Evolutionary conservation across 257 asterid genomes (phyloP).

Genomic region (Thymus quinquecostatus): DNA sequence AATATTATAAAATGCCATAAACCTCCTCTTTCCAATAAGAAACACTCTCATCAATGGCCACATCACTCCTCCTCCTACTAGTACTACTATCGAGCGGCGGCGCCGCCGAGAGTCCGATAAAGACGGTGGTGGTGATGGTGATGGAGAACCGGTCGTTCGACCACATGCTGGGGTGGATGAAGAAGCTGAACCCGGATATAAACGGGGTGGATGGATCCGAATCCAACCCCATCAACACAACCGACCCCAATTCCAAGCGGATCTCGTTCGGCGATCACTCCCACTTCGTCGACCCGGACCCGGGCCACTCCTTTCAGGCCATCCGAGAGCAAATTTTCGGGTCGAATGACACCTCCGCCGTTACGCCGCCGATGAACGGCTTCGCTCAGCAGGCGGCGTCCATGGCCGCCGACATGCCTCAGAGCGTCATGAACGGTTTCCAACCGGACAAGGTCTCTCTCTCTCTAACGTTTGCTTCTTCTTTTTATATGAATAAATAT

Average conservation of each 20-base stretch:
- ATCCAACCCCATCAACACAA: constrained; percentile 51
- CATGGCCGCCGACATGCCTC: constrained; percentile 65
- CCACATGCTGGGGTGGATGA: constrained; percentile 98
- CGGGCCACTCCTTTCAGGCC: constrained; percentile 92
- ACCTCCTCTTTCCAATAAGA: too few relatives aligned
- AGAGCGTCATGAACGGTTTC: constrained; percentile 85
- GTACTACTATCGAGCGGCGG: not conserved
- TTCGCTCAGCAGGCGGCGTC: constrained; percentile 88
- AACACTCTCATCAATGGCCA: not conserved
- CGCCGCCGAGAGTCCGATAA: constrained; percentile 53
- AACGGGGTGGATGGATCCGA: constrained; percentile 82
- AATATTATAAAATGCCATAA: too few relatives aligned
- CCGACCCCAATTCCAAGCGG: constrained; percentile 56
- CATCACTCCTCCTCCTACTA: constrained; percentile 35
- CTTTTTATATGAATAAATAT: too few relatives aligned
- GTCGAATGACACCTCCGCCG: constrained; percentile 47
- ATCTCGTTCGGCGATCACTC: constrained; percentile 52
- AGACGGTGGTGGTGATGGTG: constrained; percentile 83
- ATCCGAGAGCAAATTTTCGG: constrained; percentile 89
- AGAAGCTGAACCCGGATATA: constrained; percentile 74
- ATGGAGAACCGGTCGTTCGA: constrained; percentile 99
- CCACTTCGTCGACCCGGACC: constrained; percentile 89
- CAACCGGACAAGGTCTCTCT: constrained; percentile 64
- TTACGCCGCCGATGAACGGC: constrained; percentile 73
- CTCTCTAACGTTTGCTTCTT: not conserved